These are phyloP conservation scores for Fusarium sp. DNA, from an alignment of 2,329 filamentous ascomycete genomes.

Conservation along the genomic window DNA sequence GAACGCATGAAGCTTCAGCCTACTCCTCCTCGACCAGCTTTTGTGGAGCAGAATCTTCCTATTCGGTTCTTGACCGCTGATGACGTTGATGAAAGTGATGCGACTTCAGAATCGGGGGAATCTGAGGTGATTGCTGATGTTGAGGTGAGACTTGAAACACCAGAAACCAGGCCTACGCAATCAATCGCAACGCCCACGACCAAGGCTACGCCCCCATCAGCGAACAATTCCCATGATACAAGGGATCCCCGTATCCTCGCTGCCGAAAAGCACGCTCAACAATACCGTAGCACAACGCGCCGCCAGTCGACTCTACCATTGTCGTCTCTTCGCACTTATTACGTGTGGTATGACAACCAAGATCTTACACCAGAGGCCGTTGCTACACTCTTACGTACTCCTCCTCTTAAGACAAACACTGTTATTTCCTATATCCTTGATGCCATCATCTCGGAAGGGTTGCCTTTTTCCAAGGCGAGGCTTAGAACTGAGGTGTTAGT, in stretches of 20 bases:
- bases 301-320: constrained; percentile 36
- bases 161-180: not conserved
- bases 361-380: constrained; percentile 60
- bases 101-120: constrained; percentile 42
- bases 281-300: constrained; percentile 49
- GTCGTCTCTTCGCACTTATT: constrained; percentile 65
- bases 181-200: not conserved
- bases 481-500: constrained; percentile 57
- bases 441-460: constrained; percentile 60
- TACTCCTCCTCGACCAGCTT: constrained; percentile 74
- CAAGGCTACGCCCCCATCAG: not conserved
- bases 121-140: constrained; percentile 15
- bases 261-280: constrained; percentile 52
- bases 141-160: constrained; percentile 5
- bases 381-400: constrained; percentile 66
- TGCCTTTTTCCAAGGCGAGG: constrained; percentile 60
- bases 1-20: constrained; percentile 74
- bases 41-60: constrained; percentile 72
- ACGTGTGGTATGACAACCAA: constrained; percentile 68
- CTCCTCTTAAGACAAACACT: constrained; percentile 66
- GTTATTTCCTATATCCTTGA: constrained; percentile 69
- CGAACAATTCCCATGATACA: not conserved
- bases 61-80: constrained; percentile 60
- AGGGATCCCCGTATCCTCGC: constrained; percentile 55
- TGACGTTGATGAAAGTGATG: constrained; percentile 46